phyloP scores from a whole-genome alignment of 305 asterid genomes.

The Plantago rigida region DNA sequence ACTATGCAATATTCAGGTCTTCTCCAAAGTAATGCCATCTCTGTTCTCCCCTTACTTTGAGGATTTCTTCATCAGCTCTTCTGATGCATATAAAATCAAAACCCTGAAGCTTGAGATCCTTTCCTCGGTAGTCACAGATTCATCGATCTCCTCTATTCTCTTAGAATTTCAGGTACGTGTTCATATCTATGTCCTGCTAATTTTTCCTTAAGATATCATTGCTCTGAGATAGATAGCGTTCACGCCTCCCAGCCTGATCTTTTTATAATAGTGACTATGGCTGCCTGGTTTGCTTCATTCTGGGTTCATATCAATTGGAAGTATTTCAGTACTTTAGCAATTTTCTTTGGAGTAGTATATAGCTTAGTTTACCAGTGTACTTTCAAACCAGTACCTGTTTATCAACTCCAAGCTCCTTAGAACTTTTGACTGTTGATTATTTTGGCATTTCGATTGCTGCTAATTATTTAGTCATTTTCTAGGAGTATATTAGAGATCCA shows the following conservation, averaged over 20 bases:
- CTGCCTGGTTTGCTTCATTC: too few relatives aligned
- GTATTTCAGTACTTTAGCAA: too few relatives aligned
- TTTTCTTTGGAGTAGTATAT: too few relatives aligned
- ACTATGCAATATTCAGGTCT: conserved; percentile 88
- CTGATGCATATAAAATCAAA: conserved; percentile 71
- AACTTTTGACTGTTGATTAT: conserved; percentile 12
- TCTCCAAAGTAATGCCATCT: conserved; percentile 78
- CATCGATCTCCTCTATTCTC: conserved; percentile 65
- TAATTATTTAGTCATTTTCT: conserved; percentile 29
- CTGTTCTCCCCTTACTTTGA: conserved; percentile 69
- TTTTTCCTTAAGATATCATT: conserved; percentile 4
- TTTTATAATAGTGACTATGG: too few relatives aligned
- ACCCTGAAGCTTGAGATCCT: conserved; percentile 87
- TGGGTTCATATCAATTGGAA: too few relatives aligned
- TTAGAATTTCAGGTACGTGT: conserved; percentile 82
- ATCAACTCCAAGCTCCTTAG: background rate
- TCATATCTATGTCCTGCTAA: conserved; percentile 12
- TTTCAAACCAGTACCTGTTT: too few relatives aligned
- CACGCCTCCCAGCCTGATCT: too few relatives aligned
- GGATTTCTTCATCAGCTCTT: conserved; percentile 73
- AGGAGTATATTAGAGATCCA: conserved; percentile 94
- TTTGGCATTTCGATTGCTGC: conserved; percentile 26
- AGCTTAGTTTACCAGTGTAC: too few relatives aligned
- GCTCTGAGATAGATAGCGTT: conserved; percentile 7
- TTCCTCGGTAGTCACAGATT: conserved; percentile 62